phyloP scores from a whole-genome alignment of 1,139 yeast genomes.

The Suhomyces terraborum region DNA sequence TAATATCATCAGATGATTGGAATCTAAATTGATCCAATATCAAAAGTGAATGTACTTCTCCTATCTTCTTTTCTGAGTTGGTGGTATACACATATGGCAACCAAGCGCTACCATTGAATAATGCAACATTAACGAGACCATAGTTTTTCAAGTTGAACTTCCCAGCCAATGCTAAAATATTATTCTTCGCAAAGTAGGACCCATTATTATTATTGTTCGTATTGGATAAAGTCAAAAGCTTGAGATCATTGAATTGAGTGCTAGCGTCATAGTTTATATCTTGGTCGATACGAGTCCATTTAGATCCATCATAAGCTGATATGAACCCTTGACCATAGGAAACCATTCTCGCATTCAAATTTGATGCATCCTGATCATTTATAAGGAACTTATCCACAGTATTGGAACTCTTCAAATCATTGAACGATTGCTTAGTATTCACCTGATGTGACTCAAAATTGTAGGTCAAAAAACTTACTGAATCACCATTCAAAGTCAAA shows the following conservation, averaged over 20 bases:
- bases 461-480: slow-evolving; percentile 50
- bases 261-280: slow-evolving; percentile 33
- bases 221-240: slow-evolving; percentile 37
- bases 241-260: slow-evolving; percentile 43
- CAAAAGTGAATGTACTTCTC: slow-evolving; percentile 36
- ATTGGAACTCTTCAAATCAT: slow-evolving; percentile 36
- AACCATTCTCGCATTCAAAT: slow-evolving; percentile 52
- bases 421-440: slow-evolving; percentile 24
- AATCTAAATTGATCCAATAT: slow-evolving; percentile 41
- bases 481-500: slow-evolving; percentile 42
- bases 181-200: slow-evolving; percentile 42
- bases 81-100: slow-evolving; percentile 57
- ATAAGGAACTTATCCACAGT: slow-evolving; percentile 52
- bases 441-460: slow-evolving; percentile 45
- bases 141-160: slow-evolving; percentile 48
- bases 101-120: slow-evolving; percentile 74
- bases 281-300: slow-evolving; percentile 46
- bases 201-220: slow-evolving; percentile 30
- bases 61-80: slow-evolving; percentile 25
- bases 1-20: slow-evolving; percentile 42
- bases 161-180: slow-evolving; percentile 66
- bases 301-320: slow-evolving; percentile 51
- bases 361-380: slow-evolving; percentile 41
- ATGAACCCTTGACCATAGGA: slow-evolving; percentile 56
- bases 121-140: slow-evolving; percentile 68